These are phyloP conservation scores for Candida cerambycidarum DNA, from an alignment of 805 yeast species.

Conservation along the genomic window DNA sequence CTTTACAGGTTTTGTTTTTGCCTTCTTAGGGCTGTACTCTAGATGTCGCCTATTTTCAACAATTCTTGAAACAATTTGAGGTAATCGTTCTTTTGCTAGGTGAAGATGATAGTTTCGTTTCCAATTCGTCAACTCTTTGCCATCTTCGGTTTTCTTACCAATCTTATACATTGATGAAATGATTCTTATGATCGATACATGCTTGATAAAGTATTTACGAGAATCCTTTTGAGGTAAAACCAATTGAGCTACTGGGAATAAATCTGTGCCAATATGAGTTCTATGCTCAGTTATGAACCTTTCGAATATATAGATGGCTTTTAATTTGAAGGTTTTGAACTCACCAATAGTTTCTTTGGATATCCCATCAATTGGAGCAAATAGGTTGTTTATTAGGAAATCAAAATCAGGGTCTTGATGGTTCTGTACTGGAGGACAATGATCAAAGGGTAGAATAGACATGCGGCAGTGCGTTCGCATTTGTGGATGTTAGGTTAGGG, in stretches of 20 bases:
- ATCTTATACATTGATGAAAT: slow-evolving; percentile 53
- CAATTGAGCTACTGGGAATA: slow-evolving; percentile 66
- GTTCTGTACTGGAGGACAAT: slow-evolving; percentile 29
- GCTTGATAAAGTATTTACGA: slow-evolving; percentile 63
- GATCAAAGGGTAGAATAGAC: slow-evolving; percentile 5
- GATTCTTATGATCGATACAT: slow-evolving; percentile 53
- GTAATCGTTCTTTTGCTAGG: slow-evolving; percentile 28
- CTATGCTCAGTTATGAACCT: slow-evolving; percentile 31
- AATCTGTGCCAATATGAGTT: slow-evolving; percentile 44
- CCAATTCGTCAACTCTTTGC: slow-evolving; percentile 39
- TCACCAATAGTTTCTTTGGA: slow-evolving; percentile 24
- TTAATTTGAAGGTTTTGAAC: slow-evolving; percentile 23
- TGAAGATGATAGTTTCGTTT: slow-evolving; percentile 36
- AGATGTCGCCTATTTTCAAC: slow-evolving; percentile 53
- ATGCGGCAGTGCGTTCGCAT: background rate
- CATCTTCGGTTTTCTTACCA: slow-evolving; percentile 62
- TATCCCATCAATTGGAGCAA: slow-evolving; percentile 40
- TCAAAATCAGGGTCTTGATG: slow-evolving; percentile 41
- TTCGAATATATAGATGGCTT: slow-evolving; percentile 27
- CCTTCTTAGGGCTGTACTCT: slow-evolving; percentile 6
- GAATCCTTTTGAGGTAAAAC: slow-evolving; percentile 64
- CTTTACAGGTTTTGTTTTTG: slow-evolving; percentile 28
- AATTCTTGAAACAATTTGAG: slow-evolving; percentile 51
- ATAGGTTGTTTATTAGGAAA: slow-evolving; percentile 41
- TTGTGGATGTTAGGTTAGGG: background rate